Evolutionary conservation across 2,329 filamentous ascomycete genomes (phyloP), one percentile per base, ranked within the genome.

Genomic region (Neoarthrinium moseri): DNA sequence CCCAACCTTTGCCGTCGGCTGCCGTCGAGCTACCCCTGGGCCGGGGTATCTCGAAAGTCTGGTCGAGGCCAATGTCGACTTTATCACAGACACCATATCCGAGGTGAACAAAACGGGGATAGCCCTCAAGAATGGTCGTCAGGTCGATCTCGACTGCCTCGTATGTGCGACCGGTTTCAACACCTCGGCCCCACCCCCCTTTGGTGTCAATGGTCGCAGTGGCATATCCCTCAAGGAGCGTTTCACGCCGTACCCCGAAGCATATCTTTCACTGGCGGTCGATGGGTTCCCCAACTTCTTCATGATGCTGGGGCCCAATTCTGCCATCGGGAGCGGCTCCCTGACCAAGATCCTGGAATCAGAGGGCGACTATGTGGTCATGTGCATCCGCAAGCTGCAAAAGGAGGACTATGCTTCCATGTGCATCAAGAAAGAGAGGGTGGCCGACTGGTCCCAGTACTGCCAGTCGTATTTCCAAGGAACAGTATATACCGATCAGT

Each of bases 241-340:
- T 26, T 78, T 71, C 66, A 52, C 51, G 6, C 52, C 57, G 2
- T 56, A 63, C 26, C 65, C 71, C 2, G 65, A 71, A 32, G 64
- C 65, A 15, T 78, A 77, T 54, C 63, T 78, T 4, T 69, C 69
- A 2, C 41, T 78, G 1, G 65, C 69, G 15, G 66, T 71, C 29
- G 71, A 74, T 52, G 59, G 62, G 4, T 77, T 78, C 52, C 74
- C 74, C 4, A 78, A 78, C 61, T 67, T 69, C 48, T 64, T 78
- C 34, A 66, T 76, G 55, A 66, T 75, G 56, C 66, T 73, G 35
- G 75, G 74, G 0, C 74, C 75, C 30, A 77, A 77, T 57, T 67
- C 65, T 17, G 66, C 65, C 32, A 69, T 76, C 46, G 74, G 74
- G 17, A 68, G 69, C 36, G 75, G 74, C 6, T 70, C 66, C 26